Conservation (phyloP, 225 moss, liverwort and hornwort genomes). For the Thuidium tamariscinum region DNA sequence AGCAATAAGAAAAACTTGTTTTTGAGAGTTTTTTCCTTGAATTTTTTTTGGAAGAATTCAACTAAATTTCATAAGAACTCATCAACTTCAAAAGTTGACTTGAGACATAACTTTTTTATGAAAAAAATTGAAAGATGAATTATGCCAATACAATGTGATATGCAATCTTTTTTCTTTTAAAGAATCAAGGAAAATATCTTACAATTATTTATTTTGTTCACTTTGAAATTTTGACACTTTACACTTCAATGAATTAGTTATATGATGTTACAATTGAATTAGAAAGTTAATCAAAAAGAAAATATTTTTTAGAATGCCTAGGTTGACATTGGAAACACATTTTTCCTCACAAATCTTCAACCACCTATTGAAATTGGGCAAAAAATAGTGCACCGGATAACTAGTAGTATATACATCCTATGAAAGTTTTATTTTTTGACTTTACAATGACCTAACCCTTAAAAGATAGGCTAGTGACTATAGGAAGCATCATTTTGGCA, state of each 20-base stretch:
- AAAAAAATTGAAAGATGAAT: background rate
- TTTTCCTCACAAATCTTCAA: fast-evolving
- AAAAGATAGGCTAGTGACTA: too few relatives aligned
- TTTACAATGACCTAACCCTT: too few relatives aligned
- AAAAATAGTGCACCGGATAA: background rate
- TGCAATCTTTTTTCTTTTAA: fast-evolving
- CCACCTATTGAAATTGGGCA: background rate
- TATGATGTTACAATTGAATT: fast-evolving
- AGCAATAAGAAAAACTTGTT: background rate
- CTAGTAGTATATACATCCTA: fast-evolving
- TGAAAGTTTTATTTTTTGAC: fast-evolving
- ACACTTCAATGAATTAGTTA: background rate
- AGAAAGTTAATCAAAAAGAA: background rate
- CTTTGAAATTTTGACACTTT: background rate
- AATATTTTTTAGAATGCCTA: too few relatives aligned
- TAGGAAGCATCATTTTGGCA: too few relatives aligned
- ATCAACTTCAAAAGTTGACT: background rate
- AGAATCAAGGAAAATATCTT: background rate
- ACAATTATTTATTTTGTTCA: fast-evolving
- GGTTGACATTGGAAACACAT: background rate
- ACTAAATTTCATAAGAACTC: background rate
- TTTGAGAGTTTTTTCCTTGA: background rate
- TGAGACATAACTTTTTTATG: too few relatives aligned
- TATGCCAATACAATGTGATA: background rate
- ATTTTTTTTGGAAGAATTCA: background rate